A percentile compares a stretch with the other conserved stretches of the same genome.
phyloP scores from a whole-genome alignment of 1,139 yeast species.

The Hanseniaspora gamundiae region DNA sequence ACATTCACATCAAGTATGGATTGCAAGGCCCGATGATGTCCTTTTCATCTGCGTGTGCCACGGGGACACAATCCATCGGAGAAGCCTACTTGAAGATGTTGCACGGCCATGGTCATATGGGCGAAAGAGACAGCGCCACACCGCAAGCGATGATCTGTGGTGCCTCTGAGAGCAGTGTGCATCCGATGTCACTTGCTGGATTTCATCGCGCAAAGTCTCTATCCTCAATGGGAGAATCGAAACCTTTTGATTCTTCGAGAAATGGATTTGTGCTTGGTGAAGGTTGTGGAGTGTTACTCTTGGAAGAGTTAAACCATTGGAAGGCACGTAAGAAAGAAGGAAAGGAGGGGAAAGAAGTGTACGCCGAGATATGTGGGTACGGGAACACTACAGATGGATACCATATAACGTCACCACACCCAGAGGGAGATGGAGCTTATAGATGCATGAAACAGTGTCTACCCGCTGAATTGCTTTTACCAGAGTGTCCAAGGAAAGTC shows the following conservation, averaged over 20 bases:
- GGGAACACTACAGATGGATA: slow-evolving; percentile 88
- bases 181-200: slow-evolving; percentile 82
- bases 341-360: slow-evolving; percentile 49
- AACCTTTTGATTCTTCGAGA: slow-evolving; percentile 76
- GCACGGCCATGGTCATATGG: slow-evolving; percentile 64
- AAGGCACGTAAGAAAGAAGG: slow-evolving; percentile 31
- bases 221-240: slow-evolving; percentile 53
- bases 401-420: slow-evolving; percentile 87
- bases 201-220: slow-evolving; percentile 84
- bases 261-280: slow-evolving; percentile 90
- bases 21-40: slow-evolving; percentile 80
- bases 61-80: slow-evolving; percentile 89
- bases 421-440: slow-evolving; percentile 73
- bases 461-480: slow-evolving; percentile 33
- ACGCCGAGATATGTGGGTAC: slow-evolving; percentile 76
- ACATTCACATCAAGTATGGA: slow-evolving; percentile 66
- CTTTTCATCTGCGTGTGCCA: slow-evolving; percentile 92
- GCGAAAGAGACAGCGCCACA: no score
- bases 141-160: slow-evolving; percentile 88
- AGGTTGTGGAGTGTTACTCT: slow-evolving; percentile 72
- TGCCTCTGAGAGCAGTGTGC: slow-evolving; percentile 78
- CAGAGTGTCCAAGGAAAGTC: slow-evolving; percentile 9
- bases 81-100: slow-evolving; percentile 45
- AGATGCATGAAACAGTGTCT: slow-evolving; percentile 70
- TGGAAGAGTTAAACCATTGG: slow-evolving; percentile 61